These are phyloP conservation scores for Mycena albidolilacea DNA, from an alignment of 768 basidiomycete genomes.

Conservation along the genomic window DNA sequence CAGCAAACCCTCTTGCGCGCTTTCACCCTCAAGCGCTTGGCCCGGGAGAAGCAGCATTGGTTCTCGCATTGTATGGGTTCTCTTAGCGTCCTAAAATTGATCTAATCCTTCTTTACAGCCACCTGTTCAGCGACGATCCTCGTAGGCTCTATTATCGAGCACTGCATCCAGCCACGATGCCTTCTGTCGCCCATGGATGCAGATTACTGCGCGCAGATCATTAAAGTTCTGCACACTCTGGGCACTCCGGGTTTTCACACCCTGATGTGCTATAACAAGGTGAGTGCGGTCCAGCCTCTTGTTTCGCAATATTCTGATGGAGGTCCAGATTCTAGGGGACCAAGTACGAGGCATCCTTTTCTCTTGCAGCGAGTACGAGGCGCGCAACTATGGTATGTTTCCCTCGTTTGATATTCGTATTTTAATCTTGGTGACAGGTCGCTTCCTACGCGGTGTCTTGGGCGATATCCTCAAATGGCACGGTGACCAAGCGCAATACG, in stretches of 20 bases:
- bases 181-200: conserved; percentile 98
- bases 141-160: conserved; percentile 80
- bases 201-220: conserved; percentile 92
- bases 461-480: conserved; percentile 87
- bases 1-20: conserved; percentile 80
- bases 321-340: conserved; percentile 81
- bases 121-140: conserved; percentile 63
- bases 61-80: conserved; percentile 72
- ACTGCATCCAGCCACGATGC: conserved; percentile 94
- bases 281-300: conserved; percentile 46
- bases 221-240: conserved; percentile 87
- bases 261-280: conserved; percentile 87
- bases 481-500: conserved; percentile 78
- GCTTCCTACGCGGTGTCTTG: conserved; percentile 87
- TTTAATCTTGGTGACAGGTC: conserved; percentile 64
- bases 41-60: conserved; percentile 87
- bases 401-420: background rate
- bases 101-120: conserved; percentile 45
- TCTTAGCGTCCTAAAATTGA: background rate
- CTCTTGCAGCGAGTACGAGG: conserved; percentile 96
- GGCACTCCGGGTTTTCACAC: conserved; percentile 95
- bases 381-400: conserved; percentile 88
- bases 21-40: conserved; percentile 83
- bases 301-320: conserved; percentile 8
- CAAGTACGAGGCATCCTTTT: conserved; percentile 89